Conservation (phyloP, 1,284 basidiomycete genomes). For the Sporisorium exsertum region DNA sequence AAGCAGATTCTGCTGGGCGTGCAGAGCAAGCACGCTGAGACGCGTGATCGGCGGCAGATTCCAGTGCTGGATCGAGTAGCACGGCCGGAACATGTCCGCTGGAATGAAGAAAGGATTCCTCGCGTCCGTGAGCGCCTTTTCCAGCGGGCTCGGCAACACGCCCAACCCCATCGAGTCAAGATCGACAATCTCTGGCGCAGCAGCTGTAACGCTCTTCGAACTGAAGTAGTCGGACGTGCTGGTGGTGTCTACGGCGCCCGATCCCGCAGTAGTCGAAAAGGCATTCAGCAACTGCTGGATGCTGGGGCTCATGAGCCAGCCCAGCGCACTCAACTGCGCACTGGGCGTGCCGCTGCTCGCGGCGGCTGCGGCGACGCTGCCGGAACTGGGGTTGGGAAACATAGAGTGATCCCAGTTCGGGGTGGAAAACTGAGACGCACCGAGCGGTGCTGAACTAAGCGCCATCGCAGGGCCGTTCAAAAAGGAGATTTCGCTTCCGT, state of each 20-base stretch:
- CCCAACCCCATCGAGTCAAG: slow-evolving; percentile 21
- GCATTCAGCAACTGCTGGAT: slow-evolving; percentile 57
- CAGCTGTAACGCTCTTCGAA: slow-evolving; percentile 27
- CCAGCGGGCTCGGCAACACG: slow-evolving; percentile 33
- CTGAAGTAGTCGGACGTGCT: slow-evolving; percentile 49
- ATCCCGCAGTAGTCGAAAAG: slow-evolving; percentile 35
- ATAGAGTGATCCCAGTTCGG: slow-evolving; percentile 46
- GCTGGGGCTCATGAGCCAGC: slow-evolving; percentile 61
- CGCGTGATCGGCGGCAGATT: slow-evolving; percentile 54
- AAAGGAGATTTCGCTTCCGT: slow-evolving; percentile 55
- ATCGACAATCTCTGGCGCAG: slow-evolving; percentile 1
- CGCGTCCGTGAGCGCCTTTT: slow-evolving; percentile 50
- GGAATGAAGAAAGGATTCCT: slow-evolving; percentile 62
- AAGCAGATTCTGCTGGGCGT: slow-evolving; percentile 61
- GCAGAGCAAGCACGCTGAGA: slow-evolving; percentile 57
- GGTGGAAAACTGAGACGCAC: slow-evolving; percentile 37
- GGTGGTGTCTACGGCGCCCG: slow-evolving; percentile 32
- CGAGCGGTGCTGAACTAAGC: slow-evolving; percentile 32
- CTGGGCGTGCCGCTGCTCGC: slow-evolving; percentile 33
- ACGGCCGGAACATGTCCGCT: slow-evolving; percentile 53
- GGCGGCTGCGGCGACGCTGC: slow-evolving; percentile 24
- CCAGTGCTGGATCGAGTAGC: slow-evolving; percentile 62
- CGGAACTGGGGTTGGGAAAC: slow-evolving; percentile 35
- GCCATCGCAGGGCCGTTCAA: slow-evolving; percentile 36
- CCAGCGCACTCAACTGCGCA: slow-evolving; percentile 40